A percentile compares a stretch with the other conserved stretches of the same genome.
phyloP scores from a whole-genome alignment of 345 rosid genomes.

The Ricinus communis region DNA sequence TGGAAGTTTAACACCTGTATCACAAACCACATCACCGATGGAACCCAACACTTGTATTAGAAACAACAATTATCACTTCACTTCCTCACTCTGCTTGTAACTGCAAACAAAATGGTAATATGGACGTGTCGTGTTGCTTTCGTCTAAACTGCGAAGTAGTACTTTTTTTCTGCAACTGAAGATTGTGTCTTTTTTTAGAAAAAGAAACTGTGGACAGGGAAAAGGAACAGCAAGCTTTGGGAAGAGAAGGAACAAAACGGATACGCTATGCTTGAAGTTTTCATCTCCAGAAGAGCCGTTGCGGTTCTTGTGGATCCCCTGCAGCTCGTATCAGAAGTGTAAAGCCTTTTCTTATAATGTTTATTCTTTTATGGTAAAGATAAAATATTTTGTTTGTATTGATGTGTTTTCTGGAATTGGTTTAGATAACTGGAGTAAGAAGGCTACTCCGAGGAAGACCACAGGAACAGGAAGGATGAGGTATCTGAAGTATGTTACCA shows the following conservation, averaged over 20 bases:
- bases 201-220: background rate
- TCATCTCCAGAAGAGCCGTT: no score
- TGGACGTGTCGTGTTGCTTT: background rate
- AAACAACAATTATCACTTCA: background rate
- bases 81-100: background rate
- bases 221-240: constrained; percentile 22
- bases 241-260: constrained; percentile 29
- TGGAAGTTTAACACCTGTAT: background rate
- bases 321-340: constrained; percentile 13
- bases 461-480: constrained; percentile 20
- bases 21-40: background rate
- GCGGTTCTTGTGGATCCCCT: constrained; percentile 13
- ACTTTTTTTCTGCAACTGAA: no score
- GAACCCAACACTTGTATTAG: background rate
- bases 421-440: constrained; percentile 20
- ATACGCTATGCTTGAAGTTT: no score
- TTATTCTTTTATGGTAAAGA: no score
- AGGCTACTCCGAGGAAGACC: no score
- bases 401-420: background rate
- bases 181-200: no score
- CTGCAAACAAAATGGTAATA: background rate
- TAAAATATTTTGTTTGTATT: background rate
- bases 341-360: background rate
- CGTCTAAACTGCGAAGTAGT: no score
- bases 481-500: constrained; percentile 18